phyloP scores from a whole-genome alignment of 2,329 filamentous ascomycete species.

The Pseudocercospora musae region DNA sequence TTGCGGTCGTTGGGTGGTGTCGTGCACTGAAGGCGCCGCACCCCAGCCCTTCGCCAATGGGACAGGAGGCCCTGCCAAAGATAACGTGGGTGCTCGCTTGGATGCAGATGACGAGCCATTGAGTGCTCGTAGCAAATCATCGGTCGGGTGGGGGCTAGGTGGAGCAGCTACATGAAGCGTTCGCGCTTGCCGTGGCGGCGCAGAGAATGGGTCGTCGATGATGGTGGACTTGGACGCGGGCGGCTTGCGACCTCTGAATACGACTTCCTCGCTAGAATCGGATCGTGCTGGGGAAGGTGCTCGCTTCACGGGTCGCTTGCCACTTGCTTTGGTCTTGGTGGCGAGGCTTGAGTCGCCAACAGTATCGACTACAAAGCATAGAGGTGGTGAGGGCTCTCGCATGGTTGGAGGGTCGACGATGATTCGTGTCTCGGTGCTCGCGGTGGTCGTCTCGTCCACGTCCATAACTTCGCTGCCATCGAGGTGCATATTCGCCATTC shows the following conservation, averaged over 20 bases:
- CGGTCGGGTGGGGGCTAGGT: slow-evolving; percentile 23
- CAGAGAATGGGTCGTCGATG: slow-evolving; percentile 29
- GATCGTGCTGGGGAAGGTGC: slow-evolving; percentile 44
- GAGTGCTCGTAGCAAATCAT: slow-evolving; percentile 26
- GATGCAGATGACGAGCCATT: slow-evolving; percentile 2
- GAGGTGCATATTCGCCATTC: slow-evolving; percentile 34
- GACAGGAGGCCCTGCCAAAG: background rate
- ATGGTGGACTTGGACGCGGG: slow-evolving; percentile 19
- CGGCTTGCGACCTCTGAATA: slow-evolving; percentile 57
- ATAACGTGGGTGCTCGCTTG: background rate
- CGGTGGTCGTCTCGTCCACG: slow-evolving; percentile 8
- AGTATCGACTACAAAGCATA: slow-evolving; percentile 35
- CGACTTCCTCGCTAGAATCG: slow-evolving; percentile 68
- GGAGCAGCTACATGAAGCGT: slow-evolving; percentile 26
- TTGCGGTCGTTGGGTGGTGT: slow-evolving; percentile 7
- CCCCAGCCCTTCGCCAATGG: slow-evolving; percentile 22
- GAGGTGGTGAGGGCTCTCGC: slow-evolving; percentile 7
- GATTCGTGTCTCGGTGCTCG: slow-evolving; percentile 17
- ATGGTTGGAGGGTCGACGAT: slow-evolving; percentile 9
- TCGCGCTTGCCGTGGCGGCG: slow-evolving; percentile 24
- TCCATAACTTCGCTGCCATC: slow-evolving; percentile 23
- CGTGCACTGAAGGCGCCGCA: slow-evolving; percentile 17
- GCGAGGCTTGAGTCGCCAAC: slow-evolving; percentile 31
- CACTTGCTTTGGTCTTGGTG: slow-evolving; percentile 11
- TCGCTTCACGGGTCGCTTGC: slow-evolving; percentile 31